A percentile compares a stretch with the other conserved stretches of the same genome.
phyloP scores from a whole-genome alignment of 495 filamentous ascomycete species.

The Talaromyces liani region DNA sequence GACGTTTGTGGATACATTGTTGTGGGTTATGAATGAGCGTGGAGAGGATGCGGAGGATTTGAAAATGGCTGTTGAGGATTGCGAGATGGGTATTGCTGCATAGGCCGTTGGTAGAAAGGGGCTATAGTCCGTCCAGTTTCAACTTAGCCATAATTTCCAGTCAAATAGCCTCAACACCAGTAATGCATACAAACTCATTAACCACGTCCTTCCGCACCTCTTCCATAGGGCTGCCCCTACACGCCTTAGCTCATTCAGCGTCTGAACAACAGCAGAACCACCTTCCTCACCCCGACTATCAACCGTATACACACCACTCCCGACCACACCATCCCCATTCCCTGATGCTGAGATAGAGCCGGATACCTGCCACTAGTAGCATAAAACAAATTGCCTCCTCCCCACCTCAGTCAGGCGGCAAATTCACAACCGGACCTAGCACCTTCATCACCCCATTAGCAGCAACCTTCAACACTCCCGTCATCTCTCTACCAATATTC shows the following conservation, averaged over 20 bases:
- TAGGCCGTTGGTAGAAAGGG: background rate
- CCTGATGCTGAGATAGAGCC: background rate
- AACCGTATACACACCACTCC: constrained; percentile 44
- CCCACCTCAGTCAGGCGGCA: too few species aligned
- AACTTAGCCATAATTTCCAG: background rate
- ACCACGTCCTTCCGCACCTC: constrained; percentile 43
- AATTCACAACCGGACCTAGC: too few species aligned
- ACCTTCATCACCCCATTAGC: too few species aligned
- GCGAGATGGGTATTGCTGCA: constrained; percentile 23
- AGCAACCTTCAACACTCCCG: too few species aligned
- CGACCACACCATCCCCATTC: constrained; percentile 9
- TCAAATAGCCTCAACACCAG: background rate
- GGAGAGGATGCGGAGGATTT: constrained; percentile 29
- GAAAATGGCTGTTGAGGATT: constrained; percentile 19
- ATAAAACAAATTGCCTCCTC: constrained; percentile 12
- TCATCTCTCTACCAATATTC: too few species aligned
- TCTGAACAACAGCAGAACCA: too few species aligned
- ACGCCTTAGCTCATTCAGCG: constrained; percentile 18
- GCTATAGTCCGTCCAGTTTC: background rate
- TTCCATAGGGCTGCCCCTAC: constrained; percentile 30
- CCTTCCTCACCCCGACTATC: too few species aligned
- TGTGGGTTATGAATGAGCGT: constrained; percentile 37
- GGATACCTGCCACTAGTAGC: constrained; percentile 11
- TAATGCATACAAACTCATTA: constrained; percentile 29
- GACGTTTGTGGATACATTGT: constrained; percentile 46